Evolutionary conservation across 352 stramenopile species (phyloP).

Genomic region (Phytopythium montanum): DNA sequence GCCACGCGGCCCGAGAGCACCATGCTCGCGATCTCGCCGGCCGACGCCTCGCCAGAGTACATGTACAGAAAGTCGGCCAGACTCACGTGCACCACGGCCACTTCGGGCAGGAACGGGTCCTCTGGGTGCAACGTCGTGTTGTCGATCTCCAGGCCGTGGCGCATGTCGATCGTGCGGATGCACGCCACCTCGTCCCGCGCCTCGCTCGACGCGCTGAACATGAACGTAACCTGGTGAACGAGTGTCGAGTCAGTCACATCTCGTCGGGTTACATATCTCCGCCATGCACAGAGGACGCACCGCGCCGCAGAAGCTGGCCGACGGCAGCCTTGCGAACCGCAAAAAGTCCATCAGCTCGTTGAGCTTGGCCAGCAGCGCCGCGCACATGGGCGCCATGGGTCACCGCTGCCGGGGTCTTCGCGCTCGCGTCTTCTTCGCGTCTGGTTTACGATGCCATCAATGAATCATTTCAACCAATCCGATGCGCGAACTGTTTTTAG

Average conservation of each 20-base stretch:
- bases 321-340: conserved; percentile 46
- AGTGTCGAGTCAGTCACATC: too few relatives aligned
- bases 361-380: conserved; percentile 70
- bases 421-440: not conserved
- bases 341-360: conserved; percentile 86
- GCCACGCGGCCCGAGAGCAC: conserved; percentile 84
- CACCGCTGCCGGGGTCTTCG: not conserved
- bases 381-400: conserved; percentile 45
- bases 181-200: conserved; percentile 50
- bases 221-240: conserved; percentile 65
- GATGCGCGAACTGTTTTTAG: too few relatives aligned
- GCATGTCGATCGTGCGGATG: conserved; percentile 78
- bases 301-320: conserved; percentile 48
- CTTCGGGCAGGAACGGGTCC: conserved; percentile 56
- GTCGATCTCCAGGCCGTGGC: conserved; percentile 58
- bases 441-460: not conserved
- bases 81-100: conserved; percentile 69
- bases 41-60: conserved; percentile 78
- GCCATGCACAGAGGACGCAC: conserved; percentile 25
- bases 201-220: conserved; percentile 51
- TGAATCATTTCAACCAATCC: too few relatives aligned
- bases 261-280: too few relatives aligned
- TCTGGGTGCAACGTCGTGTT: conserved; percentile 37
- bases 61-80: conserved; percentile 84
- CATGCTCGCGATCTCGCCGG: conserved; percentile 77